Percentiles rank a stretch among this genome's conserved stretches.
Conservation (phyloP, 495 filamentous ascomycete genomes). For the Annulohypoxylon stygium region DNA sequence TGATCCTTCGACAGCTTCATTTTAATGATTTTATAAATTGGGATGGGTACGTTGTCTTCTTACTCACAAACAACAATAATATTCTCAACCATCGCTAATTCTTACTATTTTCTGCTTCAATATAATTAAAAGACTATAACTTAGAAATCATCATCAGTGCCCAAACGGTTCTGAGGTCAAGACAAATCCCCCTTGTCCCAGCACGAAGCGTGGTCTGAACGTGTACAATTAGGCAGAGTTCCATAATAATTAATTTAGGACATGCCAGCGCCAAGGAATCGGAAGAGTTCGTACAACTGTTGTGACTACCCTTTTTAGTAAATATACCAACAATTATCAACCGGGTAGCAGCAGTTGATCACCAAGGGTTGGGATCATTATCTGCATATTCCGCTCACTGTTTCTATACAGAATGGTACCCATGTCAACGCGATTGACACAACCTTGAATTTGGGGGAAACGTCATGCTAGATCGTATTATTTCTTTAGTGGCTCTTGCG, state of each 20-base stretch:
- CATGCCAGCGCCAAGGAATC: slow-evolving; percentile 25
- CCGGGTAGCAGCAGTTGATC: background rate
- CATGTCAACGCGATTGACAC: background rate
- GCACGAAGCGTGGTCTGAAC: background rate
- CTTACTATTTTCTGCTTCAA: background rate
- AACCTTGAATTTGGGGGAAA: background rate
- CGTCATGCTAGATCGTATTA: slow-evolving; percentile 7
- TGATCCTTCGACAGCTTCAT: background rate
- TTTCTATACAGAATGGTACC: background rate
- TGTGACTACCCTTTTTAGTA: slow-evolving; percentile 11
- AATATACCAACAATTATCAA: background rate
- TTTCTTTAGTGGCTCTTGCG: background rate
- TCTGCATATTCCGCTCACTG: background rate
- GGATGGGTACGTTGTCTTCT: background rate
- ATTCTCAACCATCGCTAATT: background rate
- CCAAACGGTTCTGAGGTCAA: background rate
- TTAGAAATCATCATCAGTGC: background rate
- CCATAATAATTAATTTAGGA: slow-evolving; percentile 16
- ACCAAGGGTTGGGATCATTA: background rate
- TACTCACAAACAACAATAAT: background rate
- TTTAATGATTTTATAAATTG: background rate
- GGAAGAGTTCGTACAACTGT: slow-evolving; percentile 2
- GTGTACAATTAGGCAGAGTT: background rate
- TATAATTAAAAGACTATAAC: background rate
- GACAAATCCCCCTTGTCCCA: background rate